These are phyloP conservation scores for Echeveria elegans DNA, from an alignment of 164 flowering plant species.

Conservation along the genomic window DNA sequence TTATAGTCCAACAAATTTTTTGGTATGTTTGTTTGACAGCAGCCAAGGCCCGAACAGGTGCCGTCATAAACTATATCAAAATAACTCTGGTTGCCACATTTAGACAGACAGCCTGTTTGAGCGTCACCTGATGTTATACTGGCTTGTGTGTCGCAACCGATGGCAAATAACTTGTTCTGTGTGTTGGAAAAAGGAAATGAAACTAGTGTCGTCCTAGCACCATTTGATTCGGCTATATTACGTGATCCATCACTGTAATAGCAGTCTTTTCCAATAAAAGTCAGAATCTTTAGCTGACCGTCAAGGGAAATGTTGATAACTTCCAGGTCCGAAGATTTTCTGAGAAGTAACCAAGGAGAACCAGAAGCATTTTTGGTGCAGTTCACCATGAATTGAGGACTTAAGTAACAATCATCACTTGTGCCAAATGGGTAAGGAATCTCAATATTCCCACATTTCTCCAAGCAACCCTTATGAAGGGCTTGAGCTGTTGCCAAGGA, in stretches of 20 bases:
- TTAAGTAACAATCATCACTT: slow-evolving; percentile 7
- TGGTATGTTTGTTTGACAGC: slow-evolving; percentile 30
- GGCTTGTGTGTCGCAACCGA: slow-evolving; percentile 29
- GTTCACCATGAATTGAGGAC: slow-evolving; percentile 12
- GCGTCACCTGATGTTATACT: not conserved
- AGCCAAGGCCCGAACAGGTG: slow-evolving; percentile 27
- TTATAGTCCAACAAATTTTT: slow-evolving; percentile 6
- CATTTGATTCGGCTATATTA: no score
- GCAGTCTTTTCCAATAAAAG: slow-evolving; percentile 2
- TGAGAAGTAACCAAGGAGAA: not conserved
- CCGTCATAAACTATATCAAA: slow-evolving; percentile 3
- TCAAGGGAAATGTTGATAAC: slow-evolving; percentile 5
- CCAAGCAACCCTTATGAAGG: slow-evolving; percentile 14
- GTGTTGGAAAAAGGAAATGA: slow-evolving; percentile 17
- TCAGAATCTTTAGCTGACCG: not conserved
- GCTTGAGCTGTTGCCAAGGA: no score
- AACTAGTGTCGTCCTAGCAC: not conserved
- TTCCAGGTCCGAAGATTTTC: not conserved
- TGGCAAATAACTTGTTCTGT: slow-evolving; percentile 23
- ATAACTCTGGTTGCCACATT: slow-evolving; percentile 1
- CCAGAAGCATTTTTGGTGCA: slow-evolving; percentile 13
- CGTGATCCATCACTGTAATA: not conserved
- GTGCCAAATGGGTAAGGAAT: slow-evolving; percentile 36
- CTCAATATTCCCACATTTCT: slow-evolving; percentile 10
- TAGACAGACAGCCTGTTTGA: slow-evolving; percentile 20